phyloP scores from a whole-genome alignment of 176 grass and related monocot genomes.

The Bromus sterilis region DNA sequence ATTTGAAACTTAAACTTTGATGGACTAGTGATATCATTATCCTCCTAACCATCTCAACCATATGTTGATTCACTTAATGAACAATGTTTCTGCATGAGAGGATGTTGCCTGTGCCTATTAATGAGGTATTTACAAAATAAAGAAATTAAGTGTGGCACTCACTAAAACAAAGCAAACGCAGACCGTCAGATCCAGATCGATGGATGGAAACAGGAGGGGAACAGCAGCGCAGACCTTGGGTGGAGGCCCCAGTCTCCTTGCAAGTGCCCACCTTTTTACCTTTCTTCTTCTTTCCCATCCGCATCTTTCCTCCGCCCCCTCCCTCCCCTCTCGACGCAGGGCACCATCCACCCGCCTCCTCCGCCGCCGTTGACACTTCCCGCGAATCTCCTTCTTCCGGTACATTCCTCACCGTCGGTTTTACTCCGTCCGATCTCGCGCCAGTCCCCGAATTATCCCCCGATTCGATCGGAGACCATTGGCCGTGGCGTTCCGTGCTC shows the following conservation, averaged over 20 bases:
- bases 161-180: too few species aligned
- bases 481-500: not conserved
- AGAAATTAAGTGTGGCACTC: too few species aligned
- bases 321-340: not conserved
- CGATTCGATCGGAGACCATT: not conserved
- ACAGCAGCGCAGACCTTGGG: not conserved
- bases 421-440: not conserved
- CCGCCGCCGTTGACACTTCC: not conserved
- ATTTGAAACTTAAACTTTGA: too few species aligned
- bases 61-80: too few species aligned
- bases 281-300: not conserved
- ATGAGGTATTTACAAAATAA: too few species aligned
- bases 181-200: constrained; percentile 30
- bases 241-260: constrained; percentile 5
- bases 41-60: too few species aligned
- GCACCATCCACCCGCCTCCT: not conserved
- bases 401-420: not conserved
- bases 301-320: not conserved
- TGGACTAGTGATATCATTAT: too few species aligned
- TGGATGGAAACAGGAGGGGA: constrained; percentile 20
- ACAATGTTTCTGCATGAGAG: too few species aligned
- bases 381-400: constrained; percentile 17
- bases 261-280: not conserved
- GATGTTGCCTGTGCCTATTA: too few species aligned
- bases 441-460: not conserved